phyloP scores from a whole-genome alignment of 129 eudicot species.

The Lactuca sativa region DNA sequence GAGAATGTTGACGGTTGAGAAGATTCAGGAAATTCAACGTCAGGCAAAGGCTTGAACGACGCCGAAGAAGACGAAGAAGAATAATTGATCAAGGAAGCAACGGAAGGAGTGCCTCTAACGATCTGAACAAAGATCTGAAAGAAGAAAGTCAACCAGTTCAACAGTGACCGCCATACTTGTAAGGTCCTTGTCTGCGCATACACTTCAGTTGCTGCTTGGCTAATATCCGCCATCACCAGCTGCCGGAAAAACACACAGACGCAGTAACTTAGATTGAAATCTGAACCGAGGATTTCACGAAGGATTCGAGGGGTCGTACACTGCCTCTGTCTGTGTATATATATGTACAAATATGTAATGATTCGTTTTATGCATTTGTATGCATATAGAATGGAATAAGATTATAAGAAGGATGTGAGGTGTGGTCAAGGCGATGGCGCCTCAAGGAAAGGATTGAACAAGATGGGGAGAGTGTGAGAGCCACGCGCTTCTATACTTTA shows the following conservation, averaged over 20 bases:
- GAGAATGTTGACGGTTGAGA: constrained; percentile 30
- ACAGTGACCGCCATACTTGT: constrained; percentile 78
- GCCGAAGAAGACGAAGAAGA: constrained; percentile 45
- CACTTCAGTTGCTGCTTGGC: constrained; percentile 63
- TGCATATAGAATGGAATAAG: constrained; percentile 17
- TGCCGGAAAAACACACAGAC: constrained; percentile 15
- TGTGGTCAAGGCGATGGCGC: constrained; percentile 56
- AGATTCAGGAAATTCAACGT: constrained; percentile 52
- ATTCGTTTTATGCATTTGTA: constrained; percentile 31
- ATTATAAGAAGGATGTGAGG: constrained; percentile 34
- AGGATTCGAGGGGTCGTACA: background rate
- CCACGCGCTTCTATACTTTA: constrained; percentile 24
- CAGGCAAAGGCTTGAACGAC: constrained; percentile 85
- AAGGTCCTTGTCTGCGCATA: constrained; percentile 76
- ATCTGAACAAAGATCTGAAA: constrained; percentile 96
- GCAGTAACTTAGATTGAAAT: constrained; percentile 12
- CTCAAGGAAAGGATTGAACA: constrained; percentile 31
- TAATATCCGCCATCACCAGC: constrained; percentile 67
- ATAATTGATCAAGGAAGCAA: constrained; percentile 51
- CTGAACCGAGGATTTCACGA: constrained; percentile 14
- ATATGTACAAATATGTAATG: constrained; percentile 5
- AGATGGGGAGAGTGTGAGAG: constrained; percentile 22
- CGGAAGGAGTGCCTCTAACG: constrained; percentile 79
- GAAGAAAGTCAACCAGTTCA: constrained; percentile 85
- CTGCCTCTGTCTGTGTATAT: background rate